Evolutionary conservation across 805 yeast genomes (phyloP), one percentile per base, ranked within the genome.

Genomic region (Diddensiella transvaalensis): DNA sequence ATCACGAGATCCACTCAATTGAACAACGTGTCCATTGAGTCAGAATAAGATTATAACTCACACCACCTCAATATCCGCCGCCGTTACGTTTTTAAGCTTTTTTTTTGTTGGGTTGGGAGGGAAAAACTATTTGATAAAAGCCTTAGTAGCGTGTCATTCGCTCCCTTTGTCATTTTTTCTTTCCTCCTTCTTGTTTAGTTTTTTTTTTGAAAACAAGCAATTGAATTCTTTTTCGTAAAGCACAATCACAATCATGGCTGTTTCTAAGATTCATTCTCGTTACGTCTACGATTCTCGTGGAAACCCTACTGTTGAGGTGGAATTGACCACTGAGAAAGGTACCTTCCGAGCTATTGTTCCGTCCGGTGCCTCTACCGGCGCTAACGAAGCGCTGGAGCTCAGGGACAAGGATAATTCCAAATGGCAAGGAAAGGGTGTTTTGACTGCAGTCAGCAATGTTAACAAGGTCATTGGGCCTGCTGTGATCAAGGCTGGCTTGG

Each of bases 271-370:
- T 64, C 83, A 78, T 74, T 87, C 98, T 67, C 90, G 99, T 78
- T 85, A 82, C 81, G 96, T 91, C 75, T 91, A 93, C 85, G 99
- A 91, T 79, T 91, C 98, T 66, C 88, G 99, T 78, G 98, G 98
- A 46, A 93, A 91, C 84, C 99, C 99, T 78, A 91, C 99, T 63
- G 99, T 93, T 65, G 98, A 93, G 83, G 98, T 93, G 62, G 98
- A 93, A 69, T 68, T 91, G 66, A 77, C 85, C 80, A 91, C 99
- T 68, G 91, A 79, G 57, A 82, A 86, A 68, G 99, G 99, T 68
- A 65, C 80, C 59, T 90, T 88, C 95, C 86, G 97, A 76, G 82
- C 98, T 61, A 90, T 91, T 69, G 99, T 93, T 56, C 99, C 99
- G 73, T 89, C 97, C 60, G 99, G 99, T 78, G 99, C 99, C 61